A percentile compares a stretch with the other conserved stretches of the same genome.
Conservation (phyloP, 768 basidiomycete genomes). For the Paxillus ammoniavirescens region DNA sequence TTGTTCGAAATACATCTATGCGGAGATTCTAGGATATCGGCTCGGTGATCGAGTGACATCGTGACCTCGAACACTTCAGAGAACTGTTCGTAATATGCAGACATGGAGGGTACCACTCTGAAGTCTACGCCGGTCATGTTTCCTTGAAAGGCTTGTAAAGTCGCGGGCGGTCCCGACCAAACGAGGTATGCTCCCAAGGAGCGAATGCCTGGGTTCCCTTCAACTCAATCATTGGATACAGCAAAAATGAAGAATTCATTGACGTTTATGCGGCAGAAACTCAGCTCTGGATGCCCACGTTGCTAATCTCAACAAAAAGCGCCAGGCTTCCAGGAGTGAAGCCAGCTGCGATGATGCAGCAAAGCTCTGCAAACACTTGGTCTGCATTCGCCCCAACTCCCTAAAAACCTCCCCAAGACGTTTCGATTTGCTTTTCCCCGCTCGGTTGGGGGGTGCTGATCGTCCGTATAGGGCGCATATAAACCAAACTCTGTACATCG, state of each 20-base stretch:
- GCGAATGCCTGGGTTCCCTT: background rate
- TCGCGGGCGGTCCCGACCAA: conserved; percentile 12
- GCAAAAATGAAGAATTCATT: background rate
- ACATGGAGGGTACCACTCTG: conserved; percentile 6
- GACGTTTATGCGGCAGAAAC: conserved; percentile 9
- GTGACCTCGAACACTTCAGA: background rate
- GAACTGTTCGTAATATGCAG: conserved; percentile 11
- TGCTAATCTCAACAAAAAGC: conserved; percentile 7
- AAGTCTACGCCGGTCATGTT: conserved; percentile 5
- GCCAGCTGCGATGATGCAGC: background rate
- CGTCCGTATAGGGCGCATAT: conserved; percentile 14
- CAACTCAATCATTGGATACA: background rate
- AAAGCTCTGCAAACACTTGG: conserved; percentile 10
- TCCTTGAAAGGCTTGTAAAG: conserved; percentile 11
- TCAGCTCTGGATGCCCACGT: conserved; percentile 8
- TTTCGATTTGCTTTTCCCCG: conserved; percentile 9
- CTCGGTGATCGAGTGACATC: background rate
- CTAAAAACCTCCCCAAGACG: conserved; percentile 2
- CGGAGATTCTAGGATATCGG: background rate
- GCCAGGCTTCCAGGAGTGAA: conserved; percentile 8
- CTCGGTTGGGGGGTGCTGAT: conserved; percentile 7
- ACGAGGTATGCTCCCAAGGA: conserved; percentile 9
- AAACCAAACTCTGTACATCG: conserved; percentile 30
- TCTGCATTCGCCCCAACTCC: conserved; percentile 1
- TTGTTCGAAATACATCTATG: conserved; percentile 5